Base-by-base conservation (phyloP, 768 basidiomycete genomes). In the Neoboletus brunneissimus region DNA sequence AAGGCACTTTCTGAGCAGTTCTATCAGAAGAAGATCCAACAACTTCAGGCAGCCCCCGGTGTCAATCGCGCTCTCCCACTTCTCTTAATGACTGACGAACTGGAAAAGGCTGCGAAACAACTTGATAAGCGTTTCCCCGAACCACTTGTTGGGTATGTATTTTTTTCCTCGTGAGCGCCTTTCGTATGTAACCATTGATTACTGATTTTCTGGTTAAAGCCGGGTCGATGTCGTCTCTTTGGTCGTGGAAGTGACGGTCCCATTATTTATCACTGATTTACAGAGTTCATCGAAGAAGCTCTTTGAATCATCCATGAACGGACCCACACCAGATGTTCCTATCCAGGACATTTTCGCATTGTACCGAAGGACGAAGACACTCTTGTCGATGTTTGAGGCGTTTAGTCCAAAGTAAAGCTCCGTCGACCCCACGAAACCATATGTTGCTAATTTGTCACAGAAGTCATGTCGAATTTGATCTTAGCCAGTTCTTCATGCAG, bases 311-410 rank as follows among this genome's bases (percentile, higher is more conserved):
- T 91, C 89, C 9, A 87, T 85, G 84, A 92, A 89, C 65, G 89
- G 88, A 4, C 89, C 91, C 1, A 91, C 88, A 9, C 91, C 92
- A 6, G 89, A 91, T 59, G 83, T 94, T 3, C 90, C 88, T 1
- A 93, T 95, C 47, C 88, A 92, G 61, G 94, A 98, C 67, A 85
- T 95, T 27, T 95, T 97, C 63, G 81, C 87, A 2, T 75, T 98
- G 15, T 98, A 94, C 66, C 79, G 91, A 55, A 80, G 91, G 62
- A 82, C 87, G 27, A 88, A 84, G 69, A 83, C 83, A 15, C 67
- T 98, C 22, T 48, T 89, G 51, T 82, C 80, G n/a, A 91, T 98
- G 89, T 85, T 85, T 65, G 71, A 78, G 9, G 91, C 91, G 0
- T 96, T 95, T 70, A 87, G 84, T 63, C 79, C 90, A 0, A 75